A percentile compares a stretch with the other conserved stretches of the same genome.
Conservation (phyloP, 768 basidiomycete genomes). For the Termitomyces sp. region DNA sequence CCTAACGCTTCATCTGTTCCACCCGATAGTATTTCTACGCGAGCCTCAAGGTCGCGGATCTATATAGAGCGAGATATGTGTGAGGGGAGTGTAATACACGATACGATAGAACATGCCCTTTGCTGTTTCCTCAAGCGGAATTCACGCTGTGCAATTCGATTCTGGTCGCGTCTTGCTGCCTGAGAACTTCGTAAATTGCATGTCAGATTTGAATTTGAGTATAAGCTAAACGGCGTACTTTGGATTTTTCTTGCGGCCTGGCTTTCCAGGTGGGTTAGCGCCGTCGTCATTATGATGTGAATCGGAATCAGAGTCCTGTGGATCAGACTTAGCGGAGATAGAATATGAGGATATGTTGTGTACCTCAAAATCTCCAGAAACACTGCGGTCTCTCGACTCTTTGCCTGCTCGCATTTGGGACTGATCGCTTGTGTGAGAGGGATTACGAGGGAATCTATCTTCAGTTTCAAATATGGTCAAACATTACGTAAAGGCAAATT, state of each 20-base stretch:
- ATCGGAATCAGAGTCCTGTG: conserved; percentile 66
- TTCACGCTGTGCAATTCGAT: conserved; percentile 90
- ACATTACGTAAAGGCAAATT: conserved; percentile 11
- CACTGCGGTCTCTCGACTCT: conserved; percentile 56
- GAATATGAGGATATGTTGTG: conserved; percentile 5
- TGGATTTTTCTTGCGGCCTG: conserved; percentile 87
- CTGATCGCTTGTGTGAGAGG: conserved; percentile 39
- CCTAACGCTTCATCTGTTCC: conserved; percentile 86
- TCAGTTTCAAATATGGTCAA: conserved; percentile 11
- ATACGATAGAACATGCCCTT: conserved; percentile 39
- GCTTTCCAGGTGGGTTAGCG: conserved; percentile 49
- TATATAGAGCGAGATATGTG: conserved; percentile 27
- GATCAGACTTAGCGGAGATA: background rate
- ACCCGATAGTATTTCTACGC: conserved; percentile 91
- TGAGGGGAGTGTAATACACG: background rate
- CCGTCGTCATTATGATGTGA: conserved; percentile 39
- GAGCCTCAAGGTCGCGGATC: conserved; percentile 94
- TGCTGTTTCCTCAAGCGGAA: conserved; percentile 92
- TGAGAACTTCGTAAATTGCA: conserved; percentile 58
- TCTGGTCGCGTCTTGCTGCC: conserved; percentile 84
- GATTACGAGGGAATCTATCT: conserved; percentile 33
- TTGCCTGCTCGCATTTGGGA: conserved; percentile 45
- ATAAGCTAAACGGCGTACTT: conserved; percentile 47
- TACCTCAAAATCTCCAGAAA: conserved; percentile 61
- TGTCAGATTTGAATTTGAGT: conserved; percentile 1